Evolutionary conservation across 75 land plant species (phyloP).

Genomic region (Adiantum capillusveneris): DNA sequence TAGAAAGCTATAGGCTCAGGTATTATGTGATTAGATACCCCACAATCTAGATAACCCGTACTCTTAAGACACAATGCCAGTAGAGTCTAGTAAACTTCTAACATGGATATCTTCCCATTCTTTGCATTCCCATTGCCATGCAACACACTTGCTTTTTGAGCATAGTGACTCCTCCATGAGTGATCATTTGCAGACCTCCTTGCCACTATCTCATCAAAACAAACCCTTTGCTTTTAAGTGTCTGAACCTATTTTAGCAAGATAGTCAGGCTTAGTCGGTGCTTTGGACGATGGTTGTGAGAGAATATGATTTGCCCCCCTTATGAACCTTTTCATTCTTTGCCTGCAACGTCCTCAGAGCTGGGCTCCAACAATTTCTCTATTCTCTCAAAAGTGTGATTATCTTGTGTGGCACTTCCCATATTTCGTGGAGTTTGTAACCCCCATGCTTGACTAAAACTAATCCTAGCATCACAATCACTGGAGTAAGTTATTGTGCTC

Average conservation of each 20-base stretch:
- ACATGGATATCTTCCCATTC: background rate
- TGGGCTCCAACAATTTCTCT: background rate
- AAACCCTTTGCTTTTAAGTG: background rate
- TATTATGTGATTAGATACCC: too few relatives aligned
- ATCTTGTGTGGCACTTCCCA: conserved; percentile 8
- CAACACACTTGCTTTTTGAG: background rate
- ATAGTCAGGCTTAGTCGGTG: too few relatives aligned
- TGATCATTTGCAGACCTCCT: background rate
- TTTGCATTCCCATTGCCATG: background rate
- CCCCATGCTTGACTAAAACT: background rate
- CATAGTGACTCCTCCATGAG: background rate
- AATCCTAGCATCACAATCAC: conserved; percentile 4
- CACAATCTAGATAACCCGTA: background rate
- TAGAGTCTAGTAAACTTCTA: background rate
- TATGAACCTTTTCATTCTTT: background rate
- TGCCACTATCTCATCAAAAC: background rate
- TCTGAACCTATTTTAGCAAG: too few relatives aligned
- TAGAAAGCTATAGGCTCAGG: too few relatives aligned
- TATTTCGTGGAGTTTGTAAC: background rate
- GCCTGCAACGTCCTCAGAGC: background rate
- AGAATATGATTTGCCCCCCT: background rate
- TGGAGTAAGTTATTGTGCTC: background rate
- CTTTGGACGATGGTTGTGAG: too few relatives aligned
- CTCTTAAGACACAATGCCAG: background rate
- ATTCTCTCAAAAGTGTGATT: background rate